Evolutionary conservation across 2,329 filamentous ascomycete species (phyloP).

Genomic region (Phyllosticta capitalensis): DNA sequence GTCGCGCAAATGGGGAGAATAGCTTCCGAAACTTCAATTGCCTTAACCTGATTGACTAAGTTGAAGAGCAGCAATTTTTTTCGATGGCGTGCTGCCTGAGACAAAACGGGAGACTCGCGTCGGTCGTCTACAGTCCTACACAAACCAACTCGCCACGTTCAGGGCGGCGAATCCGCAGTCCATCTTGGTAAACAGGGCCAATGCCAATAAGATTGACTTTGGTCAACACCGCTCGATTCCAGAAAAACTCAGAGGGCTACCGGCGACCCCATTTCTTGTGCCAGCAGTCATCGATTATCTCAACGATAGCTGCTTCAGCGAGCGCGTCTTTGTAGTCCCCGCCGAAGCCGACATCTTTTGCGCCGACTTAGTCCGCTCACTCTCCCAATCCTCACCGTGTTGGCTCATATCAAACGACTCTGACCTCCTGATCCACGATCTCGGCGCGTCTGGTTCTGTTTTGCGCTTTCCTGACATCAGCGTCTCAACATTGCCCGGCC

Average conservation of each 20-base stretch:
- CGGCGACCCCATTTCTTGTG: conserved; percentile 62
- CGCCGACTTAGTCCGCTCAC: conserved; percentile 50
- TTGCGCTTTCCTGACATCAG: conserved; percentile 60
- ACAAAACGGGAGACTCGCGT: conserved; percentile 56
- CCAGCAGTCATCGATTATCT: conserved; percentile 67
- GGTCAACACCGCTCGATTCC: conserved; percentile 14
- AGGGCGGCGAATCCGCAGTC: conserved; percentile 14
- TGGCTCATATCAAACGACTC: conserved; percentile 70
- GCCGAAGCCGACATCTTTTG: conserved; percentile 83
- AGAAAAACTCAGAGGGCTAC: conserved; percentile 24
- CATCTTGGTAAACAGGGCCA: conserved; percentile 8
- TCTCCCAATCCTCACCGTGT: conserved; percentile 42
- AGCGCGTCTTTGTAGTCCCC: conserved; percentile 52
- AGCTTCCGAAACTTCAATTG: background rate
- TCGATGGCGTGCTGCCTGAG: conserved; percentile 71
- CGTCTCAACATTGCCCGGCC: conserved; percentile 37
- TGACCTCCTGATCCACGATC: conserved; percentile 67
- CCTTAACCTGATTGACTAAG: conserved; percentile 13
- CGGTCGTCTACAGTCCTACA: conserved; percentile 49
- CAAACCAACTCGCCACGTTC: conserved; percentile 46
- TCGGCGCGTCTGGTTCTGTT: conserved; percentile 53
- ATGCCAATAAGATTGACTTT: conserved; percentile 9
- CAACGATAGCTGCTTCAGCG: conserved; percentile 31
- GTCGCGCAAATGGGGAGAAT: conserved; percentile 19
- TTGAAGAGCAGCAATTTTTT: conserved; percentile 60